A percentile compares a stretch with the other conserved stretches of the same genome.
Evolutionary conservation across 257 asterid species (phyloP).

Genomic region (Solanum boliviense): DNA sequence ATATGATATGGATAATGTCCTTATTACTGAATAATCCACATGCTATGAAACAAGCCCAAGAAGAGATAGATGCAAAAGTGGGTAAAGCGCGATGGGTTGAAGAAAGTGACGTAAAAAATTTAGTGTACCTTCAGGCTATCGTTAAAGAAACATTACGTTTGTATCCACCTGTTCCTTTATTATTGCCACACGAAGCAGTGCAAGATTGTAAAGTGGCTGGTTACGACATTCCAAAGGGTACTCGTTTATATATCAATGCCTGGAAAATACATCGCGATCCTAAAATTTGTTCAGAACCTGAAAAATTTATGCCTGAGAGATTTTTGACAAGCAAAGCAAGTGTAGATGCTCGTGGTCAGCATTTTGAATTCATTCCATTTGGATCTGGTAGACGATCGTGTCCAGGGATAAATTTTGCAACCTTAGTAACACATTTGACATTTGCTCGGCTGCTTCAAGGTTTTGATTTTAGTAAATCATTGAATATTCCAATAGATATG

Average conservation of each 20-base stretch:
- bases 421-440: constrained; percentile 30
- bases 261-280: constrained; percentile 52
- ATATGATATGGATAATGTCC: constrained; percentile 38
- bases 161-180: constrained; percentile 36
- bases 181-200: constrained; percentile 30
- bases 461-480: constrained; percentile 5
- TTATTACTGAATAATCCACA: constrained; percentile 23
- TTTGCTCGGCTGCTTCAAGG: constrained; percentile 46
- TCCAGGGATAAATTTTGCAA: constrained; percentile 34
- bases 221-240: constrained; percentile 25
- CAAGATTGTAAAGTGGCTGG: constrained; percentile 36
- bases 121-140: constrained; percentile 38
- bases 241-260: constrained; percentile 28
- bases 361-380: constrained; percentile 45
- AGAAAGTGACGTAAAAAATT: constrained; percentile 32
- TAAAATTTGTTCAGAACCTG: constrained; percentile 34
- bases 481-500: constrained; percentile 32
- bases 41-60: constrained; percentile 23
- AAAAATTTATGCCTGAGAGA: constrained; percentile 33
- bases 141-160: constrained; percentile 44
- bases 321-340: constrained; percentile 25
- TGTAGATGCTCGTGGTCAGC: constrained; percentile 24
- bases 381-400: constrained; percentile 14
- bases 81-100: constrained; percentile 43
- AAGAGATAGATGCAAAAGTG: constrained; percentile 28